Evolutionary conservation across 177 flowering plant genomes (phyloP).

Genomic region (Vitis hybrid): DNA sequence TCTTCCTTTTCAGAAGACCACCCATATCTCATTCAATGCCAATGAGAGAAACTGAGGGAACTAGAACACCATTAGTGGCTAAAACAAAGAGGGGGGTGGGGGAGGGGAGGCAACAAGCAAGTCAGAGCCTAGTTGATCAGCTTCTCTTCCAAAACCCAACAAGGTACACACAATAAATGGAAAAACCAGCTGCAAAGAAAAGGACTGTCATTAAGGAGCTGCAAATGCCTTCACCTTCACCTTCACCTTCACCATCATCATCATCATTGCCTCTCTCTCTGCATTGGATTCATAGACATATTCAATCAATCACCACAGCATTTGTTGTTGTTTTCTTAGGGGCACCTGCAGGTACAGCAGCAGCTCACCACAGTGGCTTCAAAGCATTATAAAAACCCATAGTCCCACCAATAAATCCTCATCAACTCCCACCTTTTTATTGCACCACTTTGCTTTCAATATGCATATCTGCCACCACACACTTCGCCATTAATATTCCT

Average conservation of each 20-base stretch:
- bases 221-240: neutral
- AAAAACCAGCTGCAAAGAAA: constrained; percentile 13
- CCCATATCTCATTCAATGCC: constrained; percentile 50
- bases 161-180: too few species aligned
- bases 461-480: constrained; percentile 46
- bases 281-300: constrained; percentile 29
- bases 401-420: constrained; percentile 48
- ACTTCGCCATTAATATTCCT: constrained; percentile 34
- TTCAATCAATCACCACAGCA: neutral
- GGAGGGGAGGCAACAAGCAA: neutral
- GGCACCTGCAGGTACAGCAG: constrained; percentile 1
- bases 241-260: constrained; percentile 27
- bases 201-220: constrained; percentile 16
- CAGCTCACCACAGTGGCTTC: constrained; percentile 1
- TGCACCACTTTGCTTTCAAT: constrained; percentile 39
- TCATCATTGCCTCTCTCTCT: constrained; percentile 30
- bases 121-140: too few species aligned
- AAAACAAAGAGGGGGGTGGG: constrained; percentile 12
- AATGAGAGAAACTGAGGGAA: constrained; percentile 7
- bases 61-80: constrained; percentile 32
- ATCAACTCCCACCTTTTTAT: constrained; percentile 36
- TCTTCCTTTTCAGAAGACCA: constrained; percentile 23
- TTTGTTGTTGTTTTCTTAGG: neutral
- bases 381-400: constrained; percentile 39
- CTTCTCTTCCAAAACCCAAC: too few species aligned